These are phyloP conservation scores for Saccharomycopsis schoenii DNA, from an alignment of 805 yeast species.

Conservation along the genomic window DNA sequence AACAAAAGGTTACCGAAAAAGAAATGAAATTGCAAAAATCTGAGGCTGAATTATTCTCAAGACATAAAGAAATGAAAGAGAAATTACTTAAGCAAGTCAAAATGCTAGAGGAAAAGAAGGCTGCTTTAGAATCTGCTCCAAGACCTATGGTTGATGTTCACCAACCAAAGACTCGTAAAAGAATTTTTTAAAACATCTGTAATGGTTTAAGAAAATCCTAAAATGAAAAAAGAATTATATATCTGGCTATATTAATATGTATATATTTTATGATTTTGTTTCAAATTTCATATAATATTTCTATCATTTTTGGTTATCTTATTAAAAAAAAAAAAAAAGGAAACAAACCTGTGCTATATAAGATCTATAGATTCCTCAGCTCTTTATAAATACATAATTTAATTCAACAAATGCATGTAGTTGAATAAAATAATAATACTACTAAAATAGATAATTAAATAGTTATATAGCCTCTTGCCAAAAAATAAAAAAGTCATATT, in stretches of 20 bases:
- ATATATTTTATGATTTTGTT: not conserved
- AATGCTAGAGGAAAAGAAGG: slow-evolving; percentile 84
- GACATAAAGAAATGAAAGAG: slow-evolving; percentile 97
- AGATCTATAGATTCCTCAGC: not conserved
- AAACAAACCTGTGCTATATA: not conserved
- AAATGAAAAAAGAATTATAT: slow-evolving; percentile 5
- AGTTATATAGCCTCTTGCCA: not conserved
- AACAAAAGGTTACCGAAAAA: slow-evolving; percentile 91
- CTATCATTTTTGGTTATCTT: not conserved
- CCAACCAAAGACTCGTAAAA: slow-evolving; percentile 58
- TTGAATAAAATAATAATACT: not conserved
- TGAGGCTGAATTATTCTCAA: slow-evolving; percentile 89
- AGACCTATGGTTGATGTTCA: slow-evolving; percentile 33
- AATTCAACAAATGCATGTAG: not conserved
- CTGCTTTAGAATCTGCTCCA: slow-evolving; percentile 58
- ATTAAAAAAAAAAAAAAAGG: not conserved
- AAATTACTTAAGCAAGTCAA: slow-evolving; percentile 80
- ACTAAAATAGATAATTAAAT: not conserved
- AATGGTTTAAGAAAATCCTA: not conserved
- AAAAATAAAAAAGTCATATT: not conserved
- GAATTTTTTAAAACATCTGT: slow-evolving; percentile 37
- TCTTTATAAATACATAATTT: not conserved
- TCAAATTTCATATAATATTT: not conserved
- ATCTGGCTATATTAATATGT: not conserved
- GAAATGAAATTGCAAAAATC: slow-evolving; percentile 95